A percentile compares a stretch with the other conserved stretches of the same genome.
phyloP scores from a whole-genome alignment of 345 rosid genomes.

The Euphorbia tirucalli region DNA sequence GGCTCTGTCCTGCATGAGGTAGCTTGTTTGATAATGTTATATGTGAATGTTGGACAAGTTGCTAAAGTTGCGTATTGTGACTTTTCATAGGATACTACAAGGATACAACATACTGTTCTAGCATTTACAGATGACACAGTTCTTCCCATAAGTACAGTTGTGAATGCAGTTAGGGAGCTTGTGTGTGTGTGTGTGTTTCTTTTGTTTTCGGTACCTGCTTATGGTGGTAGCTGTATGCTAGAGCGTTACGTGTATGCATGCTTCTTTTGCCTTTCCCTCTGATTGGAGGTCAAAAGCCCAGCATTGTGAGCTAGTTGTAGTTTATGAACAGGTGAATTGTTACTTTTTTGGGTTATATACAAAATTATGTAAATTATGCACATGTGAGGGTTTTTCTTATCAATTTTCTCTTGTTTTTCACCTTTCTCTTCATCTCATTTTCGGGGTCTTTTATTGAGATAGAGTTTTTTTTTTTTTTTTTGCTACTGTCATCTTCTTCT shows the following conservation, averaged over 20 bases:
- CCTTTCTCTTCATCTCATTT: background rate
- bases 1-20: background rate
- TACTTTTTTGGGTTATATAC: too few relatives aligned
- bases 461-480: too few relatives aligned
- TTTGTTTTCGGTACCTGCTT: background rate
- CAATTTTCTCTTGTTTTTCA: background rate
- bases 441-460: background rate
- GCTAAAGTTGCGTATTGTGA: background rate
- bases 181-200: too few relatives aligned
- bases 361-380: background rate
- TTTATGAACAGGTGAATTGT: background rate
- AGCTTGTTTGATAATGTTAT: background rate
- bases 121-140: constrained; percentile 41
- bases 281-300: too few relatives aligned
- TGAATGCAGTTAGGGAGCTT: constrained; percentile 34
- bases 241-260: background rate
- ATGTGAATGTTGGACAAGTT: background rate
- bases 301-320: background rate
- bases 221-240: background rate
- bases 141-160: constrained; percentile 36
- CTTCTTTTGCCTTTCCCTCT: background rate
- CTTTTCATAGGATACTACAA: constrained; percentile 28
- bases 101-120: constrained; percentile 25
- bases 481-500: background rate
- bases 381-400: background rate